Percentiles rank a stretch among this genome's conserved stretches.
These are phyloP conservation scores for Filobasidium floriforme DNA, from an alignment of 768 basidiomycete species.

Conservation along the genomic window DNA sequence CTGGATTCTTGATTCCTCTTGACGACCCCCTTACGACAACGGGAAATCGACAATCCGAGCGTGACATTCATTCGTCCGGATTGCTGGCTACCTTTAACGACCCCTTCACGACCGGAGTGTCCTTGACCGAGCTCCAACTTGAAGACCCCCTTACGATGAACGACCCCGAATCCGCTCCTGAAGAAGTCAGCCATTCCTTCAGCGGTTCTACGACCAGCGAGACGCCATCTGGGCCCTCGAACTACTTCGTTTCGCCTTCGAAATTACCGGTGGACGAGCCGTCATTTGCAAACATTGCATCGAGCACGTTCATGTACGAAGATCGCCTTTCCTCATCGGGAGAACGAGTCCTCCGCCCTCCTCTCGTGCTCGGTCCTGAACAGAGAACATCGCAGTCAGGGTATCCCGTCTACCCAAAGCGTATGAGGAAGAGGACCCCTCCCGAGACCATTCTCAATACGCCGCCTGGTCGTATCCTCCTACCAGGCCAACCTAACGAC, in stretches of 20 bases:
- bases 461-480: neutral
- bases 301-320: constrained; percentile 1
- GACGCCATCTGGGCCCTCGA: neutral
- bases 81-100: too few relatives aligned
- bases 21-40: too few relatives aligned
- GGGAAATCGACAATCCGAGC: too few relatives aligned
- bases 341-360: neutral
- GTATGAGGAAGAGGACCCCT: neutral
- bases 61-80: too few relatives aligned
- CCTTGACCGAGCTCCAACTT: too few relatives aligned
- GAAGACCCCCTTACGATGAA: too few relatives aligned
- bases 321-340: neutral
- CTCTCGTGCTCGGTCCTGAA: neutral
- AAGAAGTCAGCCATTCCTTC: too few relatives aligned
- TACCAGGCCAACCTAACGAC: neutral
- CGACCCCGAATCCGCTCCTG: too few relatives aligned
- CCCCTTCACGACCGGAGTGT: too few relatives aligned
- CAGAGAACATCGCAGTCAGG: neutral
- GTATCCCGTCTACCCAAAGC: neutral
- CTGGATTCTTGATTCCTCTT: too few relatives aligned
- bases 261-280: neutral
- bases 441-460: neutral
- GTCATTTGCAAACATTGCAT: neutral
- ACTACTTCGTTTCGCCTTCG: neutral
- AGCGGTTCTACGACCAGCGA: neutral